Conservation (phyloP, 768 basidiomycete genomes). For the Vararia minispora region DNA sequence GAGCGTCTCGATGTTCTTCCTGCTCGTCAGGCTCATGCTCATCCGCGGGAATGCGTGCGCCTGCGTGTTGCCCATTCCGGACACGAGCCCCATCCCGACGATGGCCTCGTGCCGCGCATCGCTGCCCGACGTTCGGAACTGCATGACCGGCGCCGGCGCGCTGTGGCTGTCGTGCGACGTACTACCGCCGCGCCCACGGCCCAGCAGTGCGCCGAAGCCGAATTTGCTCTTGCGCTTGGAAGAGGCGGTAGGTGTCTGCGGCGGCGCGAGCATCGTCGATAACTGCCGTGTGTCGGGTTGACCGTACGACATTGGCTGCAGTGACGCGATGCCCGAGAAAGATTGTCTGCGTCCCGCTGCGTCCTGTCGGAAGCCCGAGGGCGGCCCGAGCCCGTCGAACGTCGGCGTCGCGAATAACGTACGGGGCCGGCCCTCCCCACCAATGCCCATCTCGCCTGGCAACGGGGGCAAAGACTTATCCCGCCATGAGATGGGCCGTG, state of each 20-base stretch:
- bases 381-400: slow-evolving; percentile 38
- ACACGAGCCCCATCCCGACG: slow-evolving; percentile 38
- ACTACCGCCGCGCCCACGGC: no score
- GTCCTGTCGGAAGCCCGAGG: slow-evolving; percentile 30
- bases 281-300: slow-evolving; percentile 38
- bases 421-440: slow-evolving; percentile 42
- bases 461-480: slow-evolving; percentile 77
- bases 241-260: slow-evolving; percentile 19
- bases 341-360: slow-evolving; percentile 50
- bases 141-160: slow-evolving; percentile 16
- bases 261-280: slow-evolving; percentile 31
- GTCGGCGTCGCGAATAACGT: slow-evolving; percentile 56
- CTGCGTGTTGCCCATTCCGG: slow-evolving; percentile 39
- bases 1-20: slow-evolving; percentile 64
- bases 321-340: no score
- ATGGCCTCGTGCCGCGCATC: slow-evolving; percentile 30
- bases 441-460: slow-evolving; percentile 34
- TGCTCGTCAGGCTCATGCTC: slow-evolving; percentile 42
- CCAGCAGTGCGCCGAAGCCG: slow-evolving; percentile 55
- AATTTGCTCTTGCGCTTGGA: slow-evolving; percentile 67
- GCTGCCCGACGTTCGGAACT: slow-evolving; percentile 20
- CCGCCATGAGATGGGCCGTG: slow-evolving; percentile 24
- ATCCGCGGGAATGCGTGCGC: slow-evolving; percentile 31
- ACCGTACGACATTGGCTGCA: no score
- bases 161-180: no score